phyloP scores from a whole-genome alignment of 345 rosid genomes.

The Salix udensis region DNA sequence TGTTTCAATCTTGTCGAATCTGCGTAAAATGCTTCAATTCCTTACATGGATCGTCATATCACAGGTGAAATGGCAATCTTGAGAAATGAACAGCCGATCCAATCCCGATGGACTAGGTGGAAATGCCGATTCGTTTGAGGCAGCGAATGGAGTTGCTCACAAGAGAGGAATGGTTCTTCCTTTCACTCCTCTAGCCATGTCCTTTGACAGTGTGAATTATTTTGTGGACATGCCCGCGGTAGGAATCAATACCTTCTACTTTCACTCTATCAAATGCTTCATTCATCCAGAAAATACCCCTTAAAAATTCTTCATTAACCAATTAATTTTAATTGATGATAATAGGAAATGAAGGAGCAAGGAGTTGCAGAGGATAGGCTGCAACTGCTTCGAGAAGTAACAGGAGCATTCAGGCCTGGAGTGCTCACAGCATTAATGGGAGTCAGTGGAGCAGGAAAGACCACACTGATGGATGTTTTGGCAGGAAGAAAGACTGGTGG shows the following conservation, averaged over 20 bases:
- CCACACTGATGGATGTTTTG: constrained; percentile 92
- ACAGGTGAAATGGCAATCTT: constrained; percentile 43
- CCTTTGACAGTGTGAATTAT: constrained; percentile 60
- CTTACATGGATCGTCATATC: constrained; percentile 12
- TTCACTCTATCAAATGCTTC: neutral
- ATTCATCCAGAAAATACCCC: neutral
- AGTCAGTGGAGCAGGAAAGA: constrained; percentile 97
- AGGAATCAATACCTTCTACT: constrained; percentile 17
- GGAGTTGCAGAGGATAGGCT: constrained; percentile 67
- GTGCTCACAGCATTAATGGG: constrained; percentile 94
- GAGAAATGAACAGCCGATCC: constrained; percentile 22
- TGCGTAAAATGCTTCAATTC: neutral
- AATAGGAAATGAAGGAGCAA: constrained; percentile 85
- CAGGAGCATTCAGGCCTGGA: constrained; percentile 89
- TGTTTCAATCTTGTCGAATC: neutral
- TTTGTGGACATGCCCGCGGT: constrained; percentile 82
- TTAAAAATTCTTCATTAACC: neutral
- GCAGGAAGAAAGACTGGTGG: constrained; percentile 94
- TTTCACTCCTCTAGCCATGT: constrained; percentile 75
- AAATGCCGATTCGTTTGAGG: constrained; percentile 28
- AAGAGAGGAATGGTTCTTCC: constrained; percentile 83
- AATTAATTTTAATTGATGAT: neutral
- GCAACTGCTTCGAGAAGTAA: constrained; percentile 66
- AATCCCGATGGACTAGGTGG: constrained; percentile 16
- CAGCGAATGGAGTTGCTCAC: constrained; percentile 23